Percentiles rank a stretch among this genome's conserved stretches.
Conservation (phyloP, 2,329 filamentous ascomycete genomes). For the Metarhizium humberi region DNA sequence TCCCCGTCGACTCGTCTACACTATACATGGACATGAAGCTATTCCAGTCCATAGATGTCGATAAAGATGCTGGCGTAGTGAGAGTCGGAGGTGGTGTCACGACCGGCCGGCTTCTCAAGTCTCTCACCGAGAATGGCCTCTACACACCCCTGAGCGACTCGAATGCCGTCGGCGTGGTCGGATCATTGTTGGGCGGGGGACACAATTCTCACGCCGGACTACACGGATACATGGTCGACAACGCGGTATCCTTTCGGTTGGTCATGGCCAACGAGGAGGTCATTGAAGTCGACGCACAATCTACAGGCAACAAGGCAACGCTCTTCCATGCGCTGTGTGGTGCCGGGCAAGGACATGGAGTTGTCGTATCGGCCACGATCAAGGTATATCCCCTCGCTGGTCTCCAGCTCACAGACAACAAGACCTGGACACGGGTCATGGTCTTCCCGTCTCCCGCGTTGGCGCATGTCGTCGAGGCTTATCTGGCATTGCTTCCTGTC, state of each 20-base stretch:
- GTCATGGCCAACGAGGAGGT: background rate
- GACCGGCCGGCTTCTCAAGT: background rate
- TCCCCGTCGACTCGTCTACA: background rate
- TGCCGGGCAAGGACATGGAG: background rate
- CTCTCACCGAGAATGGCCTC: background rate
- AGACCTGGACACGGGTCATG: background rate
- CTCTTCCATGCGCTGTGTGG: background rate
- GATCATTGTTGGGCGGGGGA: background rate
- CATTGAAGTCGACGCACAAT: background rate
- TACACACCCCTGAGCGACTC: background rate
- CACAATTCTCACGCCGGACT: background rate
- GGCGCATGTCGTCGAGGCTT: background rate
- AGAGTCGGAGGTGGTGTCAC: background rate
- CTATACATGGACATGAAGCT: background rate
- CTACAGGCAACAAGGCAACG: background rate
- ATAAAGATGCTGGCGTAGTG: background rate
- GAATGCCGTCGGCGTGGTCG: background rate
- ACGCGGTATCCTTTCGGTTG: background rate
- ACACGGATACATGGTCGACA: background rate
- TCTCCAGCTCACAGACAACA: background rate
- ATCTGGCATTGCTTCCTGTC: background rate
- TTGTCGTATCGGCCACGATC: background rate
- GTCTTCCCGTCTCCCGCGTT: background rate
- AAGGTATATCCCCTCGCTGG: background rate
- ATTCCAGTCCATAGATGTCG: background rate